Conservation (phyloP, 371 early-diverging fungal genomes). For the Mucor ambiguus region DNA sequence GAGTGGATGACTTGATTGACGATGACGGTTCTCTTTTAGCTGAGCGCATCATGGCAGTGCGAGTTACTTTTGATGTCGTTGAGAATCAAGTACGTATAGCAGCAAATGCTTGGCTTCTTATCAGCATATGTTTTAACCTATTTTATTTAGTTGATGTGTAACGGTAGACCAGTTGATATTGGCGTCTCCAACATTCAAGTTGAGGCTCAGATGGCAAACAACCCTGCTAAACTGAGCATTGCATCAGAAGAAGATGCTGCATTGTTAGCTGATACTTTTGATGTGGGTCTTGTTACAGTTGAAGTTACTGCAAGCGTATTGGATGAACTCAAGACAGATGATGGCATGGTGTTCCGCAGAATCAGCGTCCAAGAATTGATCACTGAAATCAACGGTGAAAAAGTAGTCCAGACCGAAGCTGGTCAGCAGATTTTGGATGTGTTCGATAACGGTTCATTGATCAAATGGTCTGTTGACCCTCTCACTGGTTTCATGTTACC, state of each 20-base stretch:
- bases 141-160: conserved; percentile 48
- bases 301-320: conserved; percentile 62
- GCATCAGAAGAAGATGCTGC: conserved; percentile 56
- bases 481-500: conserved; percentile 48
- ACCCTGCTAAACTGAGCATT: conserved; percentile 48
- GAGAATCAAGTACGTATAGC: conserved; percentile 48
- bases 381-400: conserved; percentile 69
- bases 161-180: conserved; percentile 62
- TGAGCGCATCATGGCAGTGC: conserved; percentile 67
- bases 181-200: conserved; percentile 62
- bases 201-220: conserved; percentile 58
- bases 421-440: conserved; percentile 73
- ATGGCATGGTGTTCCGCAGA: conserved; percentile 58
- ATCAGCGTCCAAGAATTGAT: conserved; percentile 65
- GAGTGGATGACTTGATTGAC: conserved; percentile 73
- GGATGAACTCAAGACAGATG: conserved; percentile 57
- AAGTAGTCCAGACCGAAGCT: conserved; percentile 70
- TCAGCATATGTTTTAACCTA: not conserved
- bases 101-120: not conserved
- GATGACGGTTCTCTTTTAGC: conserved; percentile 67
- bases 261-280: conserved; percentile 58
- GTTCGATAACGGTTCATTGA: conserved; percentile 39
- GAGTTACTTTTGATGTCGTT: conserved; percentile 70
- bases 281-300: conserved; percentile 71
- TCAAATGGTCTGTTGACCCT: conserved; percentile 52